Percentiles rank a stretch among this genome's conserved stretches.
Conservation (phyloP, 148 eudicot genomes). For the Diospyros lotus region DNA sequence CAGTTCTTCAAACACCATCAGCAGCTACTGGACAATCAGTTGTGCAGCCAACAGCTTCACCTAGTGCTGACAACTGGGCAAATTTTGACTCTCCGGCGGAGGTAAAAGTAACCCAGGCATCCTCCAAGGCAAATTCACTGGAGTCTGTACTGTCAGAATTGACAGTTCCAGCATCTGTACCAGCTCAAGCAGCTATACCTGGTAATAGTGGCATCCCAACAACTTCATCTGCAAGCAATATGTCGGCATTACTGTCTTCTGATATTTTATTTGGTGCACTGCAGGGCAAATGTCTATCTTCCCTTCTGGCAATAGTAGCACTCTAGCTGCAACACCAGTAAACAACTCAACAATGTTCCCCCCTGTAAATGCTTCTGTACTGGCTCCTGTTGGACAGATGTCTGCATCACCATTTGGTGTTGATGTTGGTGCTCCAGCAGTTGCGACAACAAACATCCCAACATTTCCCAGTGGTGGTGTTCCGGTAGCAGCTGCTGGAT, state of each 20-base stretch:
- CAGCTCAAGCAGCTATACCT: conserved; percentile 28
- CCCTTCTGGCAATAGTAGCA: conserved; percentile 17
- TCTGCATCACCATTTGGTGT: conserved; percentile 10
- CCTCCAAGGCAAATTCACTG: conserved; percentile 42
- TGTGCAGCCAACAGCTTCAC: conserved; percentile 34
- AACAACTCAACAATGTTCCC: conserved; percentile 22
- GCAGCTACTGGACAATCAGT: conserved; percentile 26
- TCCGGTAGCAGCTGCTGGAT: conserved; percentile 21
- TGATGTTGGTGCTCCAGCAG: conserved; percentile 19
- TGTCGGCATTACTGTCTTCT: conserved; percentile 28
- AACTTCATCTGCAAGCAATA: conserved; percentile 27
- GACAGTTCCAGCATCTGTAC: conserved; percentile 48
- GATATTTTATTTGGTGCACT: conserved; percentile 28
- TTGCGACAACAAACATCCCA: neutral
- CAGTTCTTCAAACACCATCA: conserved; percentile 39
- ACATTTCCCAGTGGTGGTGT: conserved; percentile 13
- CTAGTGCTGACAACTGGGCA: conserved; percentile 75
- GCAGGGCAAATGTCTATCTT: conserved; percentile 26
- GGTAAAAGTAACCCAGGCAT: conserved; percentile 42
- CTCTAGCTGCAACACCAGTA: conserved; percentile 13
- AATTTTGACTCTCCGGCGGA: conserved; percentile 60
- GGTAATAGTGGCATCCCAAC: conserved; percentile 13
- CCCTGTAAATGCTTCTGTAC: conserved; percentile 25
- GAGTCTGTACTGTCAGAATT: conserved; percentile 55
- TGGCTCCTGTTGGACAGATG: conserved; percentile 18